Evolutionary conservation across 176 grass and related monocot genomes (phyloP), one percentile per base, ranked within the genome.

Genomic region (Carex parvula): DNA sequence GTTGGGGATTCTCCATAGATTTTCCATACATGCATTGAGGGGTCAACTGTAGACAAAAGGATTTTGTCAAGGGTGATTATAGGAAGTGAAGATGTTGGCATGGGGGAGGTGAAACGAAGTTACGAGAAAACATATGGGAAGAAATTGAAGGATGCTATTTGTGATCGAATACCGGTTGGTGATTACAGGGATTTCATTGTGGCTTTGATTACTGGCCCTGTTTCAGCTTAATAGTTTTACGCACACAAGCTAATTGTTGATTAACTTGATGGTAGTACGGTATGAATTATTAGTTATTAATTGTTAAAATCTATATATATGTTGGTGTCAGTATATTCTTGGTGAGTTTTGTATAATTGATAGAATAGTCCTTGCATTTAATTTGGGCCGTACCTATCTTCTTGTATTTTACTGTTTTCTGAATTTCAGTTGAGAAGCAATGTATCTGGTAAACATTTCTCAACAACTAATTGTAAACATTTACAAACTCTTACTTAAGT

Each of bases 111-210:
- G 74, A 95, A 83, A 58, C 70, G 85, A 46, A 53, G 48, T 98
- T 98, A 93, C 74, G 84, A 89, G 85, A 90, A 84, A 52, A 89
- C 79, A 8, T 87, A 82, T 8, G 93, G 88, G 30, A 93, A 69
- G 75, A 90, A 85, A 84, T 46, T 98, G n/a, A 76, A 63, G 52
- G 91, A 95, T 80, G 92, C 89, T 81, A 93, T 98, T 82, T 83
- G 59, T 20, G 88, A 93, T 79, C 85, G 64, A 75, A 81, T 93
- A 35, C 85, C 91, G 21, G 86, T 86, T 50, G 86, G 87, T 69
- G 96, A 95, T 70, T 93, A 90, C 81, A 93, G 75, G 78, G 91
- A 98, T 12, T 95, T 98, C 76, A 87, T 95, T 85, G 84, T 92
- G 72, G 83, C 88, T 86, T 83, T 89, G 80, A 73, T 85, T 70